These are phyloP conservation scores for Rosa chinensis DNA, from an alignment of 306 rosid genomes.

Conservation along the genomic window DNA sequence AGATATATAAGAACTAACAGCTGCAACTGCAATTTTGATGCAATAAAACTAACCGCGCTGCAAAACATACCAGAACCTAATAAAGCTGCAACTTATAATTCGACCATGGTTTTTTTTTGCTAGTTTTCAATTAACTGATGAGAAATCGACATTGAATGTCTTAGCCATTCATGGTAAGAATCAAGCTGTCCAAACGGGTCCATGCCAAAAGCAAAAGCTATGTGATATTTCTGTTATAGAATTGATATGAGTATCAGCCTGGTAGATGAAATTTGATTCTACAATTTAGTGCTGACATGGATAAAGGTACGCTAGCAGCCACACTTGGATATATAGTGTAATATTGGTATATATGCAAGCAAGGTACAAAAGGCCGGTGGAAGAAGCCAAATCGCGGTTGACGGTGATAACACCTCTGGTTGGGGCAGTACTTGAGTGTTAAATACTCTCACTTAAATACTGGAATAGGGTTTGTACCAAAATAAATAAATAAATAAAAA, in stretches of 20 bases:
- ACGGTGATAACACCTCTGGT: neutral
- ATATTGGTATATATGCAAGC: neutral
- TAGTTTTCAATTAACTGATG: neutral
- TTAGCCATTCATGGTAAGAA: slow-evolving; percentile 7
- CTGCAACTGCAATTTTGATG: neutral
- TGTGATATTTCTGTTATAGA: neutral
- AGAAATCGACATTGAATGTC: slow-evolving; percentile 17
- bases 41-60: slow-evolving; percentile 21
- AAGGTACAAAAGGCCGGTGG: neutral
- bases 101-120: neutral
- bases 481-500: too few species aligned
- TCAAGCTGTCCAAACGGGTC: slow-evolving; percentile 13
- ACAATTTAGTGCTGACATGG: neutral
- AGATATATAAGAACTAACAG: slow-evolving; percentile 17
- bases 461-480: neutral
- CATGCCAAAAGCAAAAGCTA: neutral
- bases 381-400: neutral
- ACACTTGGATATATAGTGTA: neutral
- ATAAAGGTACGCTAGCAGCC: neutral
- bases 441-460: neutral
- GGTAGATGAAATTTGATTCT: neutral
- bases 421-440: neutral
- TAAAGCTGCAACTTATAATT: neutral
- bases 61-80: neutral
- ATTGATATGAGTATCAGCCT: neutral